These are phyloP conservation scores for Xerocomus potaroensis DNA, from an alignment of 768 basidiomycete genomes.

Conservation along the genomic window DNA sequence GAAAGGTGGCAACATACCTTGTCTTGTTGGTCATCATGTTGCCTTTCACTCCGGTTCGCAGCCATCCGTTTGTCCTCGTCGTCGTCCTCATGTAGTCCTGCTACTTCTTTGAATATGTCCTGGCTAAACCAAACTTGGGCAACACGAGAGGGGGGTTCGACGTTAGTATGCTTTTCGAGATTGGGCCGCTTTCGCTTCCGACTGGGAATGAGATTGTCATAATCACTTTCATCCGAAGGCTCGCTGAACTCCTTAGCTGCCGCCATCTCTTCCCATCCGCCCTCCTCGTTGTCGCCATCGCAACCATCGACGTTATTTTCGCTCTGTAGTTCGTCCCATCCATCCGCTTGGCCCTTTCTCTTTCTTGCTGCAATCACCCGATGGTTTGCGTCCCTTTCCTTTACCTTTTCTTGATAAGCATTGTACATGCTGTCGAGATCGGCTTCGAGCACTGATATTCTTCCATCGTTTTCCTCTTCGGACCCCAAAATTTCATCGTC, in stretches of 20 bases:
- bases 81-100: constrained; percentile 33
- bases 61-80: constrained; percentile 24
- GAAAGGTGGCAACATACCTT: constrained; percentile 19
- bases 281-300: constrained; percentile 40
- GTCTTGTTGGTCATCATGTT: constrained; percentile 27
- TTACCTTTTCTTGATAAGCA: constrained; percentile 73
- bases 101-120: constrained; percentile 67
- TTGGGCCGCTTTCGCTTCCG: constrained; percentile 42
- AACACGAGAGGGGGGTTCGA: constrained; percentile 46
- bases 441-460: constrained; percentile 64
- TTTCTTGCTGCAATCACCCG: constrained; percentile 74
- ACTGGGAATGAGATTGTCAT: constrained; percentile 27
- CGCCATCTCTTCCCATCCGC: constrained; percentile 71
- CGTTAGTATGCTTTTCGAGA: constrained; percentile 33
- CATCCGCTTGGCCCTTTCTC: constrained; percentile 70
- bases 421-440: constrained; percentile 89
- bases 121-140: constrained; percentile 96
- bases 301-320: constrained; percentile 36
- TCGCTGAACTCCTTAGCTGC: constrained; percentile 46
- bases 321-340: constrained; percentile 72
- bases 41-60: constrained; percentile 29
- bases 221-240: constrained; percentile 52
- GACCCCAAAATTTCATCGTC: constrained; percentile 48
- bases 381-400: constrained; percentile 84
- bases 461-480: constrained; percentile 68